Evolutionary conservation across 768 basidiomycete species (phyloP).

Genomic region (Mycena epipterygia): DNA sequence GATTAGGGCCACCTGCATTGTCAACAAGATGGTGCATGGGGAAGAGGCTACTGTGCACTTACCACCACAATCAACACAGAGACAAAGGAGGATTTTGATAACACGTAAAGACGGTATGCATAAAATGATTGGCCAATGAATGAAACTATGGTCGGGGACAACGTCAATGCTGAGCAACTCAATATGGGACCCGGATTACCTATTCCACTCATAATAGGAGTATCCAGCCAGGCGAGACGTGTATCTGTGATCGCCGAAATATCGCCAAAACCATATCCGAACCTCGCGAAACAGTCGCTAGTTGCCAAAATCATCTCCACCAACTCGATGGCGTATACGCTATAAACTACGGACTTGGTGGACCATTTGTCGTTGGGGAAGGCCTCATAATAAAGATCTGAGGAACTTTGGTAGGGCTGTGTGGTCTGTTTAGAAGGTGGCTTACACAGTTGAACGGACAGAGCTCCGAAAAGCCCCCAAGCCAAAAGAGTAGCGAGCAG

Average conservation of each 20-base stretch:
- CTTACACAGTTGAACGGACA: too few species aligned
- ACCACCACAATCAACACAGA: not conserved
- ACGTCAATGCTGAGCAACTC: not conserved
- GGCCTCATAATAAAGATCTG: slow-evolving; percentile 14
- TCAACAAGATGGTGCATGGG: not conserved
- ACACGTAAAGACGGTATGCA: not conserved
- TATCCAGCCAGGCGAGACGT: not conserved
- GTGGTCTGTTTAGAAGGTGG: too few species aligned
- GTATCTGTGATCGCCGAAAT: not conserved
- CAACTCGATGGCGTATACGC: not conserved
- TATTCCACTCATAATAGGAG: not conserved
- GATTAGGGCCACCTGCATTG: not conserved
- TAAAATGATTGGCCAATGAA: slow-evolving; percentile 16
- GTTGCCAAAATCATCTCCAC: not conserved
- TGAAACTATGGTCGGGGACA: not conserved
- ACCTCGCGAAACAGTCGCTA: not conserved
- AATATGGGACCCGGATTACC: not conserved
- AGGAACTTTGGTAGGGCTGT: too few species aligned
- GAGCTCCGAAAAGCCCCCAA: too few species aligned
- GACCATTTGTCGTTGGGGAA: not conserved
- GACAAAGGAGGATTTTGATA: not conserved
- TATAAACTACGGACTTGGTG: not conserved
- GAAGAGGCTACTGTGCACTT: not conserved
- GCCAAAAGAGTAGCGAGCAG: too few species aligned
- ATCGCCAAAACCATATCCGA: slow-evolving; percentile 7